phyloP scores from a whole-genome alignment of 192 early-diverging fungal species.

The Spizellomyces punctatus region DNA sequence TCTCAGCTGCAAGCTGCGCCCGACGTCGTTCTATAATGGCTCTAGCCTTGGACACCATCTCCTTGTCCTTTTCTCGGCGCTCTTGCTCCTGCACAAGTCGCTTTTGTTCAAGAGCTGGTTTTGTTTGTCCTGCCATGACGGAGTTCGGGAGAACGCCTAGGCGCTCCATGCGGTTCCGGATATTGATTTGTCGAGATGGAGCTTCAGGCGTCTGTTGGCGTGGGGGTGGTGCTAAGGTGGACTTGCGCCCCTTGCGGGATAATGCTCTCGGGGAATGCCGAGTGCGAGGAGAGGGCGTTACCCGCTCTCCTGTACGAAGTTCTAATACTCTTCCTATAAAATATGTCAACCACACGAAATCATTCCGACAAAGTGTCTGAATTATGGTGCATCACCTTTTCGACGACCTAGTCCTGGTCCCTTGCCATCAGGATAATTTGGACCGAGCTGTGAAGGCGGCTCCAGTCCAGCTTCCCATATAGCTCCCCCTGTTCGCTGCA shows the following conservation, averaged over 20 bases:
- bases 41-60: constrained; percentile 26
- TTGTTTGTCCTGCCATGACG: constrained; percentile 30
- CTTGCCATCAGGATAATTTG: constrained; percentile 5
- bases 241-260: constrained; percentile 4
- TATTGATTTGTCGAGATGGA: constrained; percentile 11
- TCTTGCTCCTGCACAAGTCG: constrained; percentile 4
- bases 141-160: constrained; percentile 46
- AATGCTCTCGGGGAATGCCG: neutral
- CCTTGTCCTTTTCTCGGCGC: constrained; percentile 29
- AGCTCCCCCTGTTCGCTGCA: too few species aligned
- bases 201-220: neutral
- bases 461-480: constrained; percentile 6
- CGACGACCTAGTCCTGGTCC: neutral
- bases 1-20: constrained; percentile 13
- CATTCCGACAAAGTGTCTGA: neutral
- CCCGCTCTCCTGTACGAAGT: neutral
- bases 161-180: constrained; percentile 37
- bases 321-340: neutral
- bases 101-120: constrained; percentile 24
- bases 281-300: neutral
- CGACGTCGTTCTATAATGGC: constrained; percentile 24
- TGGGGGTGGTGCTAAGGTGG: neutral
- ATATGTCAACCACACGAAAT: neutral
- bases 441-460: neutral
- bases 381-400: neutral